Percentiles rank a stretch among this genome's conserved stretches.
Evolutionary conservation across 768 basidiomycete species (phyloP).

Genomic region (Boletus pseudopeckii): DNA sequence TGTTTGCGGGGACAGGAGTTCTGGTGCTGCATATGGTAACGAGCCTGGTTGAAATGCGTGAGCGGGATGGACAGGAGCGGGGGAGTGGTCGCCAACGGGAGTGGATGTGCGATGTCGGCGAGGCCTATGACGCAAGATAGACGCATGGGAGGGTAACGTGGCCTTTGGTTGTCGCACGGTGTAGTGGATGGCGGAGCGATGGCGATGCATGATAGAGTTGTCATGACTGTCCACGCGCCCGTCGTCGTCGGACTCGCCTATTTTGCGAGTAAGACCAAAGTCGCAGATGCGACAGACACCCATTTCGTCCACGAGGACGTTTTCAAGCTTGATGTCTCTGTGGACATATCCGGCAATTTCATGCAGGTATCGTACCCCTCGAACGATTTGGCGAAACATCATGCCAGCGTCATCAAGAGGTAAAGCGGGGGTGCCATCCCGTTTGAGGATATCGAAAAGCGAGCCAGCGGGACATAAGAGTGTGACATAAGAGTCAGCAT

Average conservation of each 20-base stretch:
- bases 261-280: slow-evolving; percentile 75
- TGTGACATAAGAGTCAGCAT: slow-evolving; percentile 78
- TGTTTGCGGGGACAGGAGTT: slow-evolving; percentile 67
- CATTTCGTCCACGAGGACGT: slow-evolving; percentile 87
- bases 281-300: slow-evolving; percentile 83
- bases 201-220: slow-evolving; percentile 15
- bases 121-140: slow-evolving; percentile 30
- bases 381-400: slow-evolving; percentile 84
- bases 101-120: slow-evolving; percentile 51
- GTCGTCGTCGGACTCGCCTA: slow-evolving; percentile 48
- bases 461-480: slow-evolving; percentile 82
- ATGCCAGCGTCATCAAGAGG: slow-evolving; percentile 77
- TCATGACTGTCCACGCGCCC: slow-evolving; percentile 19
- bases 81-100: slow-evolving; percentile 34
- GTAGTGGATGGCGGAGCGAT: slow-evolving; percentile 27
- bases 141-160: slow-evolving; percentile 13
- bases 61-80: slow-evolving; percentile 31
- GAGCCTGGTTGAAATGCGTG: slow-evolving; percentile 72
- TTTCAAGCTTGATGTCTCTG: slow-evolving; percentile 96
- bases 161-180: slow-evolving; percentile 26
- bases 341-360: slow-evolving; percentile 76
- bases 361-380: slow-evolving; percentile 81
- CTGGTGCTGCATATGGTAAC: slow-evolving; percentile 87
- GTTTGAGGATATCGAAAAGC: slow-evolving; percentile 76
- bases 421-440: slow-evolving; percentile 64